Evolutionary conservation across 768 basidiomycete species (phyloP).

Genomic region (Tricholomella constricta): DNA sequence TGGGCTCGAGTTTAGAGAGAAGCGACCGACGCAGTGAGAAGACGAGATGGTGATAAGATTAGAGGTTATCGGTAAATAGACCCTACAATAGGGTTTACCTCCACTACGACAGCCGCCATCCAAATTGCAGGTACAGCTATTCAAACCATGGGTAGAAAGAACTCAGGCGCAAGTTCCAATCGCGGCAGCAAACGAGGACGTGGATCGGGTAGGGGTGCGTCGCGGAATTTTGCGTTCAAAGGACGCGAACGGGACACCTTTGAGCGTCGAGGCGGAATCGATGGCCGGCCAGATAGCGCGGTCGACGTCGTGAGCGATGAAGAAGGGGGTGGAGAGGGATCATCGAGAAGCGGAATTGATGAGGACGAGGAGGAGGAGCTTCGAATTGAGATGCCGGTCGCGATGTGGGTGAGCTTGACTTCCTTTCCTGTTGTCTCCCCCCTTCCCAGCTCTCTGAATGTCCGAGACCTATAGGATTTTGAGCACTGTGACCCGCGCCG

Average conservation of each 20-base stretch:
- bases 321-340: slow-evolving; percentile 35
- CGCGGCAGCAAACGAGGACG: slow-evolving; percentile 41
- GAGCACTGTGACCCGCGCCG: slow-evolving; percentile 93
- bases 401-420: slow-evolving; percentile 92
- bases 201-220: slow-evolving; percentile 25
- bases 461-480: slow-evolving; percentile 77
- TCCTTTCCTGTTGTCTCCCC: neutral
- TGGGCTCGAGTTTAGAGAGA: too few relatives aligned
- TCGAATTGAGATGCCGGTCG: slow-evolving; percentile 71
- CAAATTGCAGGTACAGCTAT: neutral
- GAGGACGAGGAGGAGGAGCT: slow-evolving; percentile 31
- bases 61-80: too few relatives aligned
- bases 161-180: slow-evolving; percentile 32
- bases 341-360: slow-evolving; percentile 26
- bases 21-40: too few relatives aligned
- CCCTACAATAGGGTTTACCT: too few relatives aligned
- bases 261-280: slow-evolving; percentile 22
- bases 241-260: slow-evolving; percentile 18
- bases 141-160: slow-evolving; percentile 41
- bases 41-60: too few relatives aligned
- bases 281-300: slow-evolving; percentile 58
- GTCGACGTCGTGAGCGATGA: slow-evolving; percentile 49
- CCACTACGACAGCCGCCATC: too few relatives aligned
- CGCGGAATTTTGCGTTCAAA: slow-evolving; percentile 12
- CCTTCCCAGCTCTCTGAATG: slow-evolving; percentile 1